A percentile compares a stretch with the other conserved stretches of the same genome.
These are phyloP conservation scores for Rhizopogon salebrosus DNA, from an alignment of 768 basidiomycete species.

Conservation along the genomic window DNA sequence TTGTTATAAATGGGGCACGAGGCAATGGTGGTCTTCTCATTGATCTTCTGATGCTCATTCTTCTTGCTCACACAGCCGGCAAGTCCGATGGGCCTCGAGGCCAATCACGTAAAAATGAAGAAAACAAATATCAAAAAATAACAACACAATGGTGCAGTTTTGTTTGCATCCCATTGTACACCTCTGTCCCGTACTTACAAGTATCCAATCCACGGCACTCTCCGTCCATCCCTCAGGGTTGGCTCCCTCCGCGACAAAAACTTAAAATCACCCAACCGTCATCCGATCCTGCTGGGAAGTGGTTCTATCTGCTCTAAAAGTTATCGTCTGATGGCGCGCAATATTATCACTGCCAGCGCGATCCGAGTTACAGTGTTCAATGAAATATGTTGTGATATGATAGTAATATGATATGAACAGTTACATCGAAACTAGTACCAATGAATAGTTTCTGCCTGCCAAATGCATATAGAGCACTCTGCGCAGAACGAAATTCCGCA, in stretches of 20 bases:
- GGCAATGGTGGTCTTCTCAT: slow-evolving; percentile 6
- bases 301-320: slow-evolving; percentile 3
- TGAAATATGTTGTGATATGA: slow-evolving; percentile 17
- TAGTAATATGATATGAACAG: slow-evolving; percentile 16
- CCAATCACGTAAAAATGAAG: slow-evolving; percentile 10
- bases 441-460: slow-evolving; percentile 8
- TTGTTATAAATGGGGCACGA: slow-evolving; percentile 15
- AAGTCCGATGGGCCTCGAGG: slow-evolving; percentile 23
- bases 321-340: slow-evolving; percentile 19
- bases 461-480: slow-evolving; percentile 9
- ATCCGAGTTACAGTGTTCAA: slow-evolving; percentile 3
- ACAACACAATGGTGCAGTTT: slow-evolving; percentile 7
- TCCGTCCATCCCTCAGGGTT: background rate
- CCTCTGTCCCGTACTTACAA: too few species aligned
- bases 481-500: background rate
- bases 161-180: slow-evolving; percentile 2
- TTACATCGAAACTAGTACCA: slow-evolving; percentile 18
- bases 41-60: slow-evolving; percentile 3
- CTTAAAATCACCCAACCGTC: slow-evolving; percentile 7
- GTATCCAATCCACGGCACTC: too few species aligned
- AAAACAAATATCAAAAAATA: background rate
- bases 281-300: background rate
- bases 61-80: background rate
- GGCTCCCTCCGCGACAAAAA: slow-evolving; percentile 3
- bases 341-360: too few species aligned